These are phyloP conservation scores for Auricularia auricula-judae DNA, from an alignment of 768 basidiomycete species.

Conservation along the genomic window DNA sequence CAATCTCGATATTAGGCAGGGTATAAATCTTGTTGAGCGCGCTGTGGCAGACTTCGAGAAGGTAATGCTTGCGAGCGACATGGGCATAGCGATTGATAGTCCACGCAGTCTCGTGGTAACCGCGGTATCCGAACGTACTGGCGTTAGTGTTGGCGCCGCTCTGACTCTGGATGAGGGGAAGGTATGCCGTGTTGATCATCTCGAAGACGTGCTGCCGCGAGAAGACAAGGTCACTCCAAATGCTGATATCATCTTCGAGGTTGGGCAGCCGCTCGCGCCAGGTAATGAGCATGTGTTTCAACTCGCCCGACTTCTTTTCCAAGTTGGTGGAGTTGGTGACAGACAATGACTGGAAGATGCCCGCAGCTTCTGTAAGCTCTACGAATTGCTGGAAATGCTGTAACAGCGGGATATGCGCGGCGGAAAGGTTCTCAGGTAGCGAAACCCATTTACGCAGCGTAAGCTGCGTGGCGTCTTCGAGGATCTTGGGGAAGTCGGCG, in stretches of 20 bases:
- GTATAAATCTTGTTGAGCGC: constrained; percentile 97
- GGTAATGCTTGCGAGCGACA: constrained; percentile 92
- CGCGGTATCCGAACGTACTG: constrained; percentile 85
- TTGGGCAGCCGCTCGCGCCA: constrained; percentile 97
- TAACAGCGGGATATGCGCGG: constrained; percentile 87
- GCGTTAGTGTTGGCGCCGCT: constrained; percentile 42
- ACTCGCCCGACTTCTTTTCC: constrained; percentile 88
- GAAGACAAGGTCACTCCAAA: constrained; percentile 98
- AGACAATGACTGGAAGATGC: constrained; percentile 85
- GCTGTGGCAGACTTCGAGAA: constrained; percentile 91
- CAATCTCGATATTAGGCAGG: constrained; percentile 98
- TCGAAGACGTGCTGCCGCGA: constrained; percentile 99
- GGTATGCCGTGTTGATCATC: constrained; percentile 91
- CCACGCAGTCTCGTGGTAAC: constrained; percentile 99
- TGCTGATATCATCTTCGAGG: constrained; percentile 91
- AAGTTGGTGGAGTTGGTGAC: constrained; percentile 80
- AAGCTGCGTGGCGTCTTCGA: constrained; percentile 95
- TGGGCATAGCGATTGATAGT: constrained; percentile 99
- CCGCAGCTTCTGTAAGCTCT: constrained; percentile 90
- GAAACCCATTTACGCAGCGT: constrained; percentile 93
- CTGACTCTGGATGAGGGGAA: constrained; percentile 66
- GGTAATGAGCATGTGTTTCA: constrained; percentile 92
- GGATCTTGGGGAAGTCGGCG: constrained; percentile 68
- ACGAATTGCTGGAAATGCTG: constrained; percentile 99
- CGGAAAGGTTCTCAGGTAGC: constrained; percentile 73